Evolutionary conservation across 1,284 basidiomycete species (phyloP), one percentile per base, ranked within the genome.

Genomic region (Abortiporus biennis): DNA sequence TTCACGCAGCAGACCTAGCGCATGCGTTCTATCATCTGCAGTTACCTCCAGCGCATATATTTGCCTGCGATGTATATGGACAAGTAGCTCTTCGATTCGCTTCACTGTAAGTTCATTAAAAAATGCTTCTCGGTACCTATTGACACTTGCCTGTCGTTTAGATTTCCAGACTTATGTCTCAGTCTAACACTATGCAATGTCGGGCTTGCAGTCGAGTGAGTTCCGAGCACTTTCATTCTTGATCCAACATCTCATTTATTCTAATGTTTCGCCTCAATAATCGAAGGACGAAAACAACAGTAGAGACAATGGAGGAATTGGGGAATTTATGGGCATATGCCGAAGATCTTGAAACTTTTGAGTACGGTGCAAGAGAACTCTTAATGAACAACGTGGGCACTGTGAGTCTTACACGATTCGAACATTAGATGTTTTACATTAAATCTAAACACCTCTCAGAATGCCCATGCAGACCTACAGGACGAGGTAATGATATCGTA

Each of bases 1-100:
- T 85, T 2, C 76, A 82, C 30, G 81, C 84, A 1, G 85, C 84
- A 23, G 84, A 87, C 64, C 50, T 87, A 32, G 85, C 80, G 2
- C 69, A 75, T 17, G 78, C 75, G 38, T 73, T 74, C 51, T 47
- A 87, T 81, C 63, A 66, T 3, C 69, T 87, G 12, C 69, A 68
- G 40, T 59, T 87, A n/a, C 78, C 84, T 6, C 70, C 81, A 4
- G 69, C 73, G 25, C 84, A 87, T 56, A 67, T 87, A 22, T 69
- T 86, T 40, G 81, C 81, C 3, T 64, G 80, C 16, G 85, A 85
- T 49, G 42, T 61, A 2, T 52, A 45, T 42, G 41, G 47, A 9
- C 54, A 50, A 31, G 45, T 49, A 43, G 80, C 76, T 5, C 57
- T 84, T 36, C 70, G 83, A 37, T 74, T 86, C 48, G 73, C 80